phyloP scores from a whole-genome alignment of 2,329 filamentous ascomycete genomes.

The Colletotrichum aenigma region DNA sequence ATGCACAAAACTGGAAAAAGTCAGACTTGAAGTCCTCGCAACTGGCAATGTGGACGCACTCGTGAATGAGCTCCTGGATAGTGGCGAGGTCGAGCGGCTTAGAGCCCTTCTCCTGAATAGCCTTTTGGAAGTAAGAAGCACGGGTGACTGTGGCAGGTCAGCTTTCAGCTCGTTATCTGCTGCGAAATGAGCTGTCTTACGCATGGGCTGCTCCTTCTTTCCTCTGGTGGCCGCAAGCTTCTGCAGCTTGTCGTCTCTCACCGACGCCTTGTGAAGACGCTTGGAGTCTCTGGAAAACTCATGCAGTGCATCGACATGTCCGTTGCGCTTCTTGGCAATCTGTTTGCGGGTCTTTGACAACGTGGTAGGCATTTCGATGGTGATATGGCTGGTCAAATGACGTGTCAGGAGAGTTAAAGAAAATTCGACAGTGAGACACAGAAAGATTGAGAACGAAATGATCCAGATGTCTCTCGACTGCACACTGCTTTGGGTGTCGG shows the following conservation, averaged over 20 bases:
- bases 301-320: constrained; percentile 76
- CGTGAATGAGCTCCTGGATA: constrained; percentile 65
- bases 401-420: not conserved
- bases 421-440: not conserved
- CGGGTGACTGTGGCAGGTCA: constrained; percentile 34
- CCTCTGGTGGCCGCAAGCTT: constrained; percentile 71
- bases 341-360: constrained; percentile 87
- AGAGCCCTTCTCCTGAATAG: constrained; percentile 55
- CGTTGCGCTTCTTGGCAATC: constrained; percentile 85
- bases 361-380: constrained; percentile 71
- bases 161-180: not conserved
- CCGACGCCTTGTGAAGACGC: constrained; percentile 77
- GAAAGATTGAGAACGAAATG: not conserved
- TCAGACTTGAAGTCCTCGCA: not conserved
- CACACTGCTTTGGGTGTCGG: not conserved
- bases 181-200: constrained; percentile 50
- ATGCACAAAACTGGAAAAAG: constrained; percentile 60
- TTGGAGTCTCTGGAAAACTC: constrained; percentile 88
- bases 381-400: not conserved
- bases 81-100: constrained; percentile 57
- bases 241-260: constrained; percentile 82
- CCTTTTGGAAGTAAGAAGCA: constrained; percentile 71
- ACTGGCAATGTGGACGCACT: constrained; percentile 46
- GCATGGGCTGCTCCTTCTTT: constrained; percentile 75
- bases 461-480: not conserved